Base-by-base conservation (phyloP, 306 rosid species). In the Malus sieversii region DNA sequence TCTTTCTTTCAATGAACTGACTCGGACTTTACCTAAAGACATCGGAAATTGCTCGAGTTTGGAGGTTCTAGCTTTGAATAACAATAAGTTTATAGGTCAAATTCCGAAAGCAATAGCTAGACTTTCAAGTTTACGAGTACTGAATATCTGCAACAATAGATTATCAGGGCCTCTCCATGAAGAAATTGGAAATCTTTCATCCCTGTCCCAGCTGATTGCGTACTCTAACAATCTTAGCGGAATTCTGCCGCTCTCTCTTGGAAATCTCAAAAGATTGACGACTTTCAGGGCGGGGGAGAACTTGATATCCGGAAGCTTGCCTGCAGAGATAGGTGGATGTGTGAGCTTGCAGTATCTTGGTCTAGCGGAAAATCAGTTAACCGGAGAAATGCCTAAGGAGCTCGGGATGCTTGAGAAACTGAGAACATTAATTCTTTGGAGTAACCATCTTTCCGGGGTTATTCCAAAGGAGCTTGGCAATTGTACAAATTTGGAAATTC, bases 391-490 rank as follows among this genome's bases (percentile, higher is more conserved):
- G 30, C 98, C 97, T 3, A 82, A 78, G 22, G 96, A 85, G 89
- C 78, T 89, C 61, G 98, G 97, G 63, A 79, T 82, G 95, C 95
- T 93, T 67, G 25, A 44, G 80, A 83, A 52, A 20, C 83, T 93
- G 83, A 81, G 69, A 4, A 84, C 75, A 55, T 70, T 90, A 79
- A 45, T 85, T 75, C 71, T 93, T 53, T 82, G 83, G 85, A 76
- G 71, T 18, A 93, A 93, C 82, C 78, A 72, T 76, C 78, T 93
- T 13, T 86, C 91, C 35, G 96, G 94, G 48, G 23, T 15, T 78
- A 78, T 90, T 76, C 98, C 97, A 70, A 86, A 79, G 77, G 98
- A 93, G 86, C 71, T 90, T 66, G 93, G 93, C 30, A 93, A 89
- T 73, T 87, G 90, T 70, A 86, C 82, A 29, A 85, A 69, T 45